Percentiles rank a stretch among this genome's conserved stretches.
Conservation (phyloP, 1,284 basidiomycete species). For the Cryptococcus neoformans region DNA sequence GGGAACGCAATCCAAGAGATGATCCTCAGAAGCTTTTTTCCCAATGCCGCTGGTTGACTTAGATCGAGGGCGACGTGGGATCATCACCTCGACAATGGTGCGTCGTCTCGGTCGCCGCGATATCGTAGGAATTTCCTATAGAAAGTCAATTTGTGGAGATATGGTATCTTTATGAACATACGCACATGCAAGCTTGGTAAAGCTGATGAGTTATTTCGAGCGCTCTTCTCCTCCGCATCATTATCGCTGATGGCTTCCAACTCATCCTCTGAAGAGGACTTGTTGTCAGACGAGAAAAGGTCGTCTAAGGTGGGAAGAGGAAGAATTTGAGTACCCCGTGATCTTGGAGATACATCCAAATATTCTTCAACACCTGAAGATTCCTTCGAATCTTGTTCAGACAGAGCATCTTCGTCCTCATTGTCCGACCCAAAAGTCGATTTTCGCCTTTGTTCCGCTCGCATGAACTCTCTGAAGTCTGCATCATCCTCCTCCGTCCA, state of each 20-base stretch:
- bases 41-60: not conserved
- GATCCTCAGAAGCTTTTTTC: too few relatives aligned
- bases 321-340: slow-evolving; percentile 7
- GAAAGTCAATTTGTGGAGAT: too few relatives aligned
- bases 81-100: slow-evolving; percentile 8
- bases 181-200: not conserved
- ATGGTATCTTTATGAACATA: not conserved
- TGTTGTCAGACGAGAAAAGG: slow-evolving; percentile 8
- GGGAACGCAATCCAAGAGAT: too few relatives aligned
- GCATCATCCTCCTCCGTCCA: slow-evolving; percentile 9
- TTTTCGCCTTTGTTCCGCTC: slow-evolving; percentile 12
- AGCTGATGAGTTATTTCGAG: too few relatives aligned
- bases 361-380: not conserved
- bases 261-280: slow-evolving; percentile 13
- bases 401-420: not conserved
- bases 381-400: not conserved
- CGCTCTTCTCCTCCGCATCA: not conserved
- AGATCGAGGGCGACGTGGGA: slow-evolving; percentile 6
- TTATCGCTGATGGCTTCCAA: slow-evolving; percentile 1
- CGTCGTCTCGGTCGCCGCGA: not conserved
- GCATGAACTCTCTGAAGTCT: slow-evolving; percentile 17
- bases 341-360: slow-evolving; percentile 2
- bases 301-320: slow-evolving; percentile 8
- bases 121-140: too few relatives aligned
- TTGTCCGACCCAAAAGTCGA: slow-evolving; percentile 4